Evolutionary conservation across 805 yeast species (phyloP).

Genomic region (Yamadazyma ubonensis): DNA sequence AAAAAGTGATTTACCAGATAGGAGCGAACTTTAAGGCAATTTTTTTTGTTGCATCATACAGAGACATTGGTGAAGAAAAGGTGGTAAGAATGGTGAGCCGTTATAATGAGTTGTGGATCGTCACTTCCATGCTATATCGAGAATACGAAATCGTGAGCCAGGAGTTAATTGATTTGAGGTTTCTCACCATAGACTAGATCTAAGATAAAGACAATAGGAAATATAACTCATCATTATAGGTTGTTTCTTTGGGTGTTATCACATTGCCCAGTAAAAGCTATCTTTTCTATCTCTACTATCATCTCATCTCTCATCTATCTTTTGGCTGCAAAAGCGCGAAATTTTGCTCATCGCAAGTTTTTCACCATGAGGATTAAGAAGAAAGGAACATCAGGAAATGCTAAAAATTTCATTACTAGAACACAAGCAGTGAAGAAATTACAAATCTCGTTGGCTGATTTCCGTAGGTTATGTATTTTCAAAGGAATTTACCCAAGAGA

Average conservation of each 20-base stretch:
- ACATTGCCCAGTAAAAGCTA: too few species aligned
- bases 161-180: too few species aligned
- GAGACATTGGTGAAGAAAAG: not conserved
- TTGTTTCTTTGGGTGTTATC: too few species aligned
- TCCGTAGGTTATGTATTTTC: constrained; percentile 94
- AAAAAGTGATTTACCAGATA: constrained; percentile 23
- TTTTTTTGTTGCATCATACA: constrained; percentile 23
- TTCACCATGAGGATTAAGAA: constrained; percentile 62
- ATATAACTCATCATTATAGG: too few species aligned
- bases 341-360: constrained; percentile 12
- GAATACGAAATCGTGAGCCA: too few species aligned
- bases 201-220: too few species aligned
- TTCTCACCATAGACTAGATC: too few species aligned
- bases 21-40: constrained; percentile 23
- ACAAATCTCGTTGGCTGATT: constrained; percentile 93
- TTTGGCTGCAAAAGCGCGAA: not conserved
- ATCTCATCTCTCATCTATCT: too few species aligned
- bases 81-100: constrained; percentile 21
- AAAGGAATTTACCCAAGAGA: constrained; percentile 98
- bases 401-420: constrained; percentile 88
- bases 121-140: constrained; percentile 20
- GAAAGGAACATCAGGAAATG: constrained; percentile 84
- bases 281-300: too few species aligned
- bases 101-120: constrained; percentile 30
- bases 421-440: constrained; percentile 90